Evolutionary conservation across 2,329 filamentous ascomycete genomes (phyloP).

Genomic region (Zasmidium citrigriseum): DNA sequence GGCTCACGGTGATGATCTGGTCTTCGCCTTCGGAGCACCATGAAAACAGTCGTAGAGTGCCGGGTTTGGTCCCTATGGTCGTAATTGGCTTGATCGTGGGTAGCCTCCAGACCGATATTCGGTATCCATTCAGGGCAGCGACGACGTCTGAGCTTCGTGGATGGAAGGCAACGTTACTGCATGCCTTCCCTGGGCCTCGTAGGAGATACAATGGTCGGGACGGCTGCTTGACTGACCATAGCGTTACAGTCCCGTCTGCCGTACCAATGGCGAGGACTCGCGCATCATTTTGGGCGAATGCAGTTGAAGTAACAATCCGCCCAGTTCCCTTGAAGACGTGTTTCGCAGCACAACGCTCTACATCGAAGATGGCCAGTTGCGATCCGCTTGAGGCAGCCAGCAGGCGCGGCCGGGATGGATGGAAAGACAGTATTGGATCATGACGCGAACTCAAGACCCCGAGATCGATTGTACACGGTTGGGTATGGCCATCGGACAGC

Average conservation of each 20-base stretch:
- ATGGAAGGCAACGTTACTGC: constrained; percentile 17
- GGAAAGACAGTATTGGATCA: constrained; percentile 22
- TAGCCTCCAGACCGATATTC: constrained; percentile 15
- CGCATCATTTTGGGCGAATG: constrained; percentile 18
- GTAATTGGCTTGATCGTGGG: background rate
- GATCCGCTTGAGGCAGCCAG: constrained; percentile 25
- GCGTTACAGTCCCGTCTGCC: constrained; percentile 24
- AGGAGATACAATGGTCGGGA: constrained; percentile 20
- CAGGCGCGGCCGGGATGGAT: constrained; percentile 16
- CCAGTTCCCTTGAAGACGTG: constrained; percentile 24
- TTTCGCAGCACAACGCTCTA: constrained; percentile 11
- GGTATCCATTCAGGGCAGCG: constrained; percentile 14
- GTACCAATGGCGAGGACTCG: constrained; percentile 21
- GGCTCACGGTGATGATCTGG: background rate
- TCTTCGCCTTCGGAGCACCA: background rate
- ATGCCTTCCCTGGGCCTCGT: constrained; percentile 19
- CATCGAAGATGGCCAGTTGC: constrained; percentile 25
- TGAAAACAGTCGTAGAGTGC: background rate
- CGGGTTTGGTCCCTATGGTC: background rate
- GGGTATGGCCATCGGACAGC: constrained; percentile 8
- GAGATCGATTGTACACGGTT: constrained; percentile 9
- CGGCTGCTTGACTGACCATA: constrained; percentile 24
- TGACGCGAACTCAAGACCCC: constrained; percentile 11
- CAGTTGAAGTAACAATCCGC: constrained; percentile 20
- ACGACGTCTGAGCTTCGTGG: constrained; percentile 12